Percentiles rank a stretch among this genome's conserved stretches.
These are phyloP conservation scores for Cyclaneusma minus DNA, from an alignment of 2,329 filamentous ascomycete genomes.

Conservation along the genomic window DNA sequence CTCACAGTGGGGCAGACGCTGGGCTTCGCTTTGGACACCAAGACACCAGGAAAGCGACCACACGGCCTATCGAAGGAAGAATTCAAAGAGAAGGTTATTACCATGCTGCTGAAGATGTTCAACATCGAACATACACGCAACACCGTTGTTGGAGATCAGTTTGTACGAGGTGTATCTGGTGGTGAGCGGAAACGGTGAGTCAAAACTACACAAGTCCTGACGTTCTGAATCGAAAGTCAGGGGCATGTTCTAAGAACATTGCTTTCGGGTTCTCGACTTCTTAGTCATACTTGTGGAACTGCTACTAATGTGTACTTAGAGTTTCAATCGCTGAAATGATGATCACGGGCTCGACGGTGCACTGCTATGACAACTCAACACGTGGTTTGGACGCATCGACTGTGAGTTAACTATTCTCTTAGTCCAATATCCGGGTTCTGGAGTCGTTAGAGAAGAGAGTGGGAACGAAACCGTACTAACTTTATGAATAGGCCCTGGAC, in stretches of 20 bases:
- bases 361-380: constrained; percentile 64
- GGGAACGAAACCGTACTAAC: too few species aligned
- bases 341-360: constrained; percentile 54
- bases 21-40: constrained; percentile 70
- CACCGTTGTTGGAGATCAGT: constrained; percentile 72
- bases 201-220: too few species aligned
- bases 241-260: too few species aligned
- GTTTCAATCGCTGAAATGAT: constrained; percentile 76
- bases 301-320: too few species aligned
- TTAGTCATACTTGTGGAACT: too few species aligned
- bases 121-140: constrained; percentile 80
- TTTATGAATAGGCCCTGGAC: too few species aligned
- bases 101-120: constrained; percentile 75
- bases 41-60: constrained; percentile 68
- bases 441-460: too few species aligned
- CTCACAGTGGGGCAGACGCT: constrained; percentile 80
- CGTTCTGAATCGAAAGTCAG: too few species aligned
- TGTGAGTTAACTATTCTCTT: too few species aligned
- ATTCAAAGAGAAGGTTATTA: constrained; percentile 64
- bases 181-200: constrained; percentile 70
- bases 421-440: too few species aligned
- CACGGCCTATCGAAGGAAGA: constrained; percentile 54
- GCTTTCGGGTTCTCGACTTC: too few species aligned
- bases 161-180: constrained; percentile 66
- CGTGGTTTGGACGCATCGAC: constrained; percentile 54